Base-by-base conservation (phyloP, 2,329 filamentous ascomycete genomes). In the Chaetomium sp. region DNA sequence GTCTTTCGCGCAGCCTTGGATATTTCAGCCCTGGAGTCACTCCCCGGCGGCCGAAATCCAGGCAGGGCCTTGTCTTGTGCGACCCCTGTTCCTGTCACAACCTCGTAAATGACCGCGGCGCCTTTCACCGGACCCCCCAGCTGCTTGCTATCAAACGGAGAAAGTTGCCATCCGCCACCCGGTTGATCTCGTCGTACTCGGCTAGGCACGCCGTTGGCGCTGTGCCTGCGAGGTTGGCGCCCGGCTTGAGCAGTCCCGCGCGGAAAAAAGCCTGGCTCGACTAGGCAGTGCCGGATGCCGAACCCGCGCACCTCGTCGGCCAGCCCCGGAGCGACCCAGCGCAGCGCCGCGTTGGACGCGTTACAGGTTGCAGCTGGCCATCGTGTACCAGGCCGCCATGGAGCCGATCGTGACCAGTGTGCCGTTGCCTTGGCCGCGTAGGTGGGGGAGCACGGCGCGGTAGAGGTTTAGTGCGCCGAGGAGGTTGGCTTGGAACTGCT, bases 201-300 rank as follows among this genome's bases (percentile, higher is more conserved):
- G 23, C 29, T 23, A 47, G 49, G 10, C 61, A 57, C 10, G 50
- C 56, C 29, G 53, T 45, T 9, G 64, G 49, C 53, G 23, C 54
- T 3, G 45, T 66, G 35, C 57, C 61, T 2, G 42, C 62, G 1
- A 64, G 13, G 57, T 66, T 66, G 33, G 60, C 57, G 7, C 33
- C 61, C 1, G 64, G 66, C 54, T 64, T 65, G 35, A 68, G 62
- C 33, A 68, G 51, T 5, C 29, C 38, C 13, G 66, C 66, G 21
- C 66, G 45, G 50, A 68, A 68, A 68, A 31, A 55, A 66, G 4
- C 66, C 66, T 1, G 66, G 66, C 47, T 68, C 64, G 7, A 68
- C 49, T 23, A 62, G 49, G 3, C 57, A 62, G 42, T 62, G 58
- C 58, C 60, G 38, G 56, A 68, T 63, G 4, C 66, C 66, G 8